phyloP scores from a whole-genome alignment of 495 filamentous ascomycete species.

The Podospora conica region DNA sequence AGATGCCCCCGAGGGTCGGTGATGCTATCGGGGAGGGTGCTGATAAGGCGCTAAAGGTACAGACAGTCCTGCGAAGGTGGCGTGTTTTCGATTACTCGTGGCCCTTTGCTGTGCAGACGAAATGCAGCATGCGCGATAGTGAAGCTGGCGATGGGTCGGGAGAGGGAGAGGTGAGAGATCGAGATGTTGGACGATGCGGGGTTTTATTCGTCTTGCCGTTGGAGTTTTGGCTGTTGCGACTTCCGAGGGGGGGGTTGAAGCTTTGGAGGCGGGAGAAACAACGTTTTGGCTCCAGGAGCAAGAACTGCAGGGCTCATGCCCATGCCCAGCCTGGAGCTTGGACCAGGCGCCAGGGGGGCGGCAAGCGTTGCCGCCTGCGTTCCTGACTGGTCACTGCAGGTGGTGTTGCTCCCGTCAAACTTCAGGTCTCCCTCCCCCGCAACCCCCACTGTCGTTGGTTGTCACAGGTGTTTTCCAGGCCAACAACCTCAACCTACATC shows the following conservation, averaged over 20 bases:
- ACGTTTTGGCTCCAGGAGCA: not conserved
- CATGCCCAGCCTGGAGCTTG: not conserved
- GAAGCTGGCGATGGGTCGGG: not conserved
- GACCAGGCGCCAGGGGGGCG: not conserved
- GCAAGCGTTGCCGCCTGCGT: not conserved
- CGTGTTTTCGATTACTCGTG: not conserved
- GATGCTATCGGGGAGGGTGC: not conserved
- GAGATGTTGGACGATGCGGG: constrained; percentile 14
- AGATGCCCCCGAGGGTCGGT: constrained; percentile 7
- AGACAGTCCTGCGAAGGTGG: not conserved
- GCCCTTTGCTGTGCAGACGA: not conserved
- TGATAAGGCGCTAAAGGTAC: not conserved
- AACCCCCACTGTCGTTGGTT: not conserved
- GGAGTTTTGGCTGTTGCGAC: constrained; percentile 2
- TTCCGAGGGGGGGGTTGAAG: not conserved
- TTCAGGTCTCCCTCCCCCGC: not conserved
- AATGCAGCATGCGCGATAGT: not conserved
- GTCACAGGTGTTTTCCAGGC: not conserved
- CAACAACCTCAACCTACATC: not conserved
- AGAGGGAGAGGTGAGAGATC: not conserved
- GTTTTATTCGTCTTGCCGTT: constrained; percentile 9
- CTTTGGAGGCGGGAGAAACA: constrained; percentile 1
- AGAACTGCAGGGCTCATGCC: not conserved
- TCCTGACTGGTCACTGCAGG: too few relatives aligned
- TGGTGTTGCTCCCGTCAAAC: too few relatives aligned